phyloP scores from a whole-genome alignment of 2,329 filamentous ascomycete species.

The Anisogramma anomala region DNA sequence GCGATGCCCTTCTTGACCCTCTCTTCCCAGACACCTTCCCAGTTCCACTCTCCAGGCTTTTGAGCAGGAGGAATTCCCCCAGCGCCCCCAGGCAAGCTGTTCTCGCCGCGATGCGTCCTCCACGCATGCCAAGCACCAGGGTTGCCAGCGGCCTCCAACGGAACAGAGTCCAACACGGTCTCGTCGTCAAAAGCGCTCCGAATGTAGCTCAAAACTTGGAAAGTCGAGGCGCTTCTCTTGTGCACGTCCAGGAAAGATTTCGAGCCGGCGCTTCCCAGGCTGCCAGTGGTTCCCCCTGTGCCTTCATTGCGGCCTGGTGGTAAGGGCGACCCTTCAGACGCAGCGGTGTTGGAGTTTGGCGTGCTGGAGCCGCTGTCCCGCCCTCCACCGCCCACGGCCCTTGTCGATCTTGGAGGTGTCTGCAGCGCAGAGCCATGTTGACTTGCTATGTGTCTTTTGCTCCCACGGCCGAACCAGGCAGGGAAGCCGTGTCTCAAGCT shows the following conservation, averaged over 20 bases:
- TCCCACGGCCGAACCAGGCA: constrained; percentile 65
- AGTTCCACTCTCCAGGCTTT: constrained; percentile 82
- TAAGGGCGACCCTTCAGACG: constrained; percentile 18
- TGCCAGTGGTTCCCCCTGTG: not conserved
- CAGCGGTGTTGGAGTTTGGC: constrained; percentile 22
- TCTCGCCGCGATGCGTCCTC: constrained; percentile 48
- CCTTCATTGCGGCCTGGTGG: constrained; percentile 11
- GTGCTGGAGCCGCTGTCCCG: constrained; percentile 20
- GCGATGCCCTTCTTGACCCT: constrained; percentile 70
- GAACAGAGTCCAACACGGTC: constrained; percentile 63
- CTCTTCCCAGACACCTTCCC: constrained; percentile 94
- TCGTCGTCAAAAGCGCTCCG: constrained; percentile 72
- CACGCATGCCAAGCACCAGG: constrained; percentile 91
- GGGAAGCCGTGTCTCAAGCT: constrained; percentile 86
- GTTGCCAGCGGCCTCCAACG: constrained; percentile 75
- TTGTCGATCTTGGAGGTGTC: constrained; percentile 18
- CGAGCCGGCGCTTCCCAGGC: constrained; percentile 6
- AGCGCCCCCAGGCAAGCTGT: constrained; percentile 17
- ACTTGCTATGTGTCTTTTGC: constrained; percentile 33
- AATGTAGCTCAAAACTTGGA: constrained; percentile 69
- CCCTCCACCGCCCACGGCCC: constrained; percentile 13
- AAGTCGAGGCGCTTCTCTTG: constrained; percentile 40
- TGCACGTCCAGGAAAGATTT: constrained; percentile 31
- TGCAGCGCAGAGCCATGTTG: constrained; percentile 20
- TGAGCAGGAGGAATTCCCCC: constrained; percentile 22